A percentile compares a stretch with the other conserved stretches of the same genome.
Evolutionary conservation across 2,329 filamentous ascomycete genomes (phyloP).

Genomic region (Fusarium cicatricum): DNA sequence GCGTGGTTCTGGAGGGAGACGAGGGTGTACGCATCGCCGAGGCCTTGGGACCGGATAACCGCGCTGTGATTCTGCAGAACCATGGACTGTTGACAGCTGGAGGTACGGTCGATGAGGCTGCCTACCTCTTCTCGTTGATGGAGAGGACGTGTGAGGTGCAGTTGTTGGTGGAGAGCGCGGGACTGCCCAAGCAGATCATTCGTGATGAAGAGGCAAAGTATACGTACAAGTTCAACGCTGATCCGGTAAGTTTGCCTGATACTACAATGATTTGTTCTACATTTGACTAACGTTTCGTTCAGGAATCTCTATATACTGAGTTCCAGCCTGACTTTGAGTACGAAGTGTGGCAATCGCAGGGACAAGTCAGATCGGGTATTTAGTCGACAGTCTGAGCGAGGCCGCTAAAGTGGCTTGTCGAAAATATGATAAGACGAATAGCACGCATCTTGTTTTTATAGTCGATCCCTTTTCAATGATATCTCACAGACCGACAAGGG

Average conservation of each 20-base stretch:
- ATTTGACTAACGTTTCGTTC: not conserved
- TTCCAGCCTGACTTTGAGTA: constrained; percentile 49
- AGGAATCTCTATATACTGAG: constrained; percentile 46
- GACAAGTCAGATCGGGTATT: constrained; percentile 30
- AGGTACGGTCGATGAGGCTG: constrained; percentile 71
- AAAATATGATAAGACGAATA: not conserved
- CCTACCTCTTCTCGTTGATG: constrained; percentile 62
- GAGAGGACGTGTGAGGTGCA: constrained; percentile 48
- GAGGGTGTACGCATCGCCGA: constrained; percentile 66
- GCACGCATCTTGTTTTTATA: not conserved
- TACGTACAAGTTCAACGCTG: constrained; percentile 47
- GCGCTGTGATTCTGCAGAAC: constrained; percentile 67
- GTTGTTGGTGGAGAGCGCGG: constrained; percentile 43
- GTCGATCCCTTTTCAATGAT: not conserved
- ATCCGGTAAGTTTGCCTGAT: constrained; percentile 34
- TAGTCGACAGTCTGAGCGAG: not conserved
- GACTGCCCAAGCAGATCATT: constrained; percentile 42
- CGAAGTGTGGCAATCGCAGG: constrained; percentile 45
- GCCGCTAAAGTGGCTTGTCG: not conserved
- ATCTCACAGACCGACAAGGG: not conserved
- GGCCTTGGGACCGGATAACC: constrained; percentile 61
- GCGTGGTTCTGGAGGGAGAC: constrained; percentile 67
- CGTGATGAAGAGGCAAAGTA: constrained; percentile 51
- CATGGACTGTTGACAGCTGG: constrained; percentile 72
- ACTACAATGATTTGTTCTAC: rapidly evolving